A percentile compares a stretch with the other conserved stretches of the same genome.
Conservation (phyloP, 495 filamentous ascomycete species). For the Lasiosphaeris hirsuta region DNA sequence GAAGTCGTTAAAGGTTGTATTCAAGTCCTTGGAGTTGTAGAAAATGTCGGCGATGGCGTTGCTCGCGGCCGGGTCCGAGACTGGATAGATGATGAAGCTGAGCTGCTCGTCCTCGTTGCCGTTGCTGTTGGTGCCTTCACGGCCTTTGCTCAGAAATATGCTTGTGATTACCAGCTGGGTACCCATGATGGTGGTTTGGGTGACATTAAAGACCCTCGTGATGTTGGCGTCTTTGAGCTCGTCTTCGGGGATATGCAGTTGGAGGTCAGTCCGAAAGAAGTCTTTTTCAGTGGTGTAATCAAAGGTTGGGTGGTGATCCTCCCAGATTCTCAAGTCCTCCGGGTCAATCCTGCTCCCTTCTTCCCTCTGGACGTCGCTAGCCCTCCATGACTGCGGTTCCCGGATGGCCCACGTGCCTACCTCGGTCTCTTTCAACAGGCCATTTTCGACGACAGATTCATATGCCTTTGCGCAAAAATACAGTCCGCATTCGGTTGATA, state of each 20-base stretch:
- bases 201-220: background rate
- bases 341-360: too few relatives aligned
- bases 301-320: background rate
- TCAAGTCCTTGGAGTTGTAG: background rate
- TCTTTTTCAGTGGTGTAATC: too few relatives aligned
- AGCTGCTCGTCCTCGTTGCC: too few relatives aligned
- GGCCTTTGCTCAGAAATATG: background rate
- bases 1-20: background rate
- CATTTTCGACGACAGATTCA: background rate
- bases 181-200: background rate
- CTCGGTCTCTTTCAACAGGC: background rate
- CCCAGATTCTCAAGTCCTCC: background rate
- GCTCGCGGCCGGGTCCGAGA: background rate
- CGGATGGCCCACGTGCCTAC: background rate
- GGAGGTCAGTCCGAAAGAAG: conserved; percentile 2
- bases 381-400: background rate
- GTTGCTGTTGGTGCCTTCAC: too few relatives aligned
- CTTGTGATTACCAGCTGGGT: background rate
- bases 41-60: conserved; percentile 1
- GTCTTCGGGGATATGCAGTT: background rate
- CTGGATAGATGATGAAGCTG: background rate
- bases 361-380: background rate
- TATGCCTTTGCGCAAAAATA: conserved; percentile 6
- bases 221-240: background rate
- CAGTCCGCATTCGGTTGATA: background rate